A percentile compares a stretch with the other conserved stretches of the same genome.
Evolutionary conservation across 345 rosid genomes (phyloP).

Genomic region (Corchorus capsularis): DNA sequence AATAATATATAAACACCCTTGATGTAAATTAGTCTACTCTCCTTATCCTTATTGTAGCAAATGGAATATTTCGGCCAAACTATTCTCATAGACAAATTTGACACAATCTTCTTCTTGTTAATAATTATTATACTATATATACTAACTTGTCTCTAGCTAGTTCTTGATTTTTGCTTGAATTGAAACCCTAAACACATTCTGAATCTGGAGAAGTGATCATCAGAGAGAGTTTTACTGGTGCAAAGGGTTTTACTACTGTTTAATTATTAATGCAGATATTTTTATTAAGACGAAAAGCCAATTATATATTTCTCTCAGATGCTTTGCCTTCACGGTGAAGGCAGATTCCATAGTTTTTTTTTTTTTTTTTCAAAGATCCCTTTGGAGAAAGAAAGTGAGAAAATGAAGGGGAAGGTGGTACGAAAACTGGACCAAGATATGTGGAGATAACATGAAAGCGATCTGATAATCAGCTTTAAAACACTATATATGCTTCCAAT

Average conservation of each 20-base stretch:
- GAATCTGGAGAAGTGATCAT: background rate
- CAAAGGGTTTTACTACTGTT: background rate
- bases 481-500: background rate
- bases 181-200: no score
- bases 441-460: constrained; percentile 1
- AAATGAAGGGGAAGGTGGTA: constrained; percentile 1
- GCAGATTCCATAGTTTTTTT: constrained; percentile 11
- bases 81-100: background rate
- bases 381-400: background rate
- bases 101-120: background rate
- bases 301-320: background rate
- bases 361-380: background rate
- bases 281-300: background rate
- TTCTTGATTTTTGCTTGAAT: background rate
- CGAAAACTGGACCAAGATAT: constrained; percentile 8
- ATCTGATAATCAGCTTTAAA: constrained; percentile 16
- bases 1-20: background rate
- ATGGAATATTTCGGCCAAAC: background rate
- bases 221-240: background rate
- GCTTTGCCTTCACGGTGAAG: constrained; percentile 24
- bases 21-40: background rate
- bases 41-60: background rate
- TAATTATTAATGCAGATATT: background rate
- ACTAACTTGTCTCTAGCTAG: no score
- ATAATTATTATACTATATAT: no score